Evolutionary conservation across 495 filamentous ascomycete species (phyloP).

Genomic region (Penicillium steckii): DNA sequence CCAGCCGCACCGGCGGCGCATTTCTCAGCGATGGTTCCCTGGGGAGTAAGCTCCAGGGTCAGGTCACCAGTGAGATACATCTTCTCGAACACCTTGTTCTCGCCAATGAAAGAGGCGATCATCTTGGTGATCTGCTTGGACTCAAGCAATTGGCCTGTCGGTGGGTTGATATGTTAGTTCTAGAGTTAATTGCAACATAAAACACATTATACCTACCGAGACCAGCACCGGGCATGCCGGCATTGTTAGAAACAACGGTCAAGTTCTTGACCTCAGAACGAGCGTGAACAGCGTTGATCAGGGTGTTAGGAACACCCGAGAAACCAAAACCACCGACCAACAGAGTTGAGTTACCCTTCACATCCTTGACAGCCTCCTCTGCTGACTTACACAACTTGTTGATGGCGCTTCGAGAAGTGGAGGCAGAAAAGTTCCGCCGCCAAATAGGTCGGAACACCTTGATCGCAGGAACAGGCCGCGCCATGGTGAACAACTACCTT

Average conservation of each 20-base stretch:
- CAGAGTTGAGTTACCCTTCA: slow-evolving; percentile 67
- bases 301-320: slow-evolving; percentile 78
- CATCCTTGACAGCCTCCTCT: slow-evolving; percentile 66
- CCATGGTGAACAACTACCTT: slow-evolving; percentile 23
- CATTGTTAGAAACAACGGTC: slow-evolving; percentile 89
- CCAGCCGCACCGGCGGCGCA: slow-evolving; percentile 82
- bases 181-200: not conserved
- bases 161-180: not conserved
- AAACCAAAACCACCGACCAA: slow-evolving; percentile 84
- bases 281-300: slow-evolving; percentile 74
- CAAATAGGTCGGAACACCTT: slow-evolving; percentile 37
- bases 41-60: slow-evolving; percentile 80
- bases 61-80: slow-evolving; percentile 83
- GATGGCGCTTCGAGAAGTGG: slow-evolving; percentile 61
- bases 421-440: slow-evolving; percentile 62
- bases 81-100: slow-evolving; percentile 84
- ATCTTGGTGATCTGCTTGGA: slow-evolving; percentile 82
- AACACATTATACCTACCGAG: slow-evolving; percentile 46
- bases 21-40: slow-evolving; percentile 84
- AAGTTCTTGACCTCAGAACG: slow-evolving; percentile 69
- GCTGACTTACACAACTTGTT: slow-evolving; percentile 77
- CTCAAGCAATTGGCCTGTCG: slow-evolving; percentile 60
- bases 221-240: slow-evolving; percentile 74
- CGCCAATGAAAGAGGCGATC: slow-evolving; percentile 85
- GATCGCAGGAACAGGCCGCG: slow-evolving; percentile 32